Base-by-base conservation (phyloP, 768 basidiomycete species). In the Cubamyces lactineus region DNA sequence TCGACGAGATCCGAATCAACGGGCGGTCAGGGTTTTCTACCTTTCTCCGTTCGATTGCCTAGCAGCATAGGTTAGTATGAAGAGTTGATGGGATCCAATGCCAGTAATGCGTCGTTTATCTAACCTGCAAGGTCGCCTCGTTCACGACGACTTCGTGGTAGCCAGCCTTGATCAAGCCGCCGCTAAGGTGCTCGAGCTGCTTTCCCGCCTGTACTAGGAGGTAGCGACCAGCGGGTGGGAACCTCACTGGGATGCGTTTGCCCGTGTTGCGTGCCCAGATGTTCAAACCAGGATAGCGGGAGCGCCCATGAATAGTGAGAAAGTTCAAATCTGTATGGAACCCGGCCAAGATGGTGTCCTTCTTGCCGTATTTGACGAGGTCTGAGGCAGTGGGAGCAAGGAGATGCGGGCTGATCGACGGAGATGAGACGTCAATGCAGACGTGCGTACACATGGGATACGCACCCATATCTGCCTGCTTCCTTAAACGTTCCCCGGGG, bases 241-340 rank as follows among this genome's bases (percentile, higher is more conserved):
- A 93, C 70, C 82, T 86, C 47, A 97, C 95, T 2, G 88, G 80
- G 62, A 98, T 92, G 15, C 92, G 87, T 72, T 91, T 94, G 30
- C 96, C 96, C 0, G 89, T 88, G 70, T 98, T 97, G 40, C 96
- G 84, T 15, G 94, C 96, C 96, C 96, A 97, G 54, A 98, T 91
- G 72, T 97, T 84, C 23, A 97, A 80, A 26, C 92, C 94, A 0
- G 94, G 92, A 74, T 89, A 94, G 61, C 90, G 83, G 6, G 88
- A 92, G 30, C 90, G 88, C 45, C 92, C 93, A 63, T 94, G 89
- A 45, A 94, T 94, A n/a, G 91, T 94, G 65, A 97, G 78, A 70
- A 94, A 96, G 71, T 97, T 97, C 59, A 98, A 84, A 72, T 98
- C 95, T 0, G 91, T 88, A 72, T 98, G 96, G 72, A 97, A 97